These are phyloP conservation scores for Gnomoniopsis sp. DNA, from an alignment of 2,329 filamentous ascomycete genomes.

Conservation along the genomic window DNA sequence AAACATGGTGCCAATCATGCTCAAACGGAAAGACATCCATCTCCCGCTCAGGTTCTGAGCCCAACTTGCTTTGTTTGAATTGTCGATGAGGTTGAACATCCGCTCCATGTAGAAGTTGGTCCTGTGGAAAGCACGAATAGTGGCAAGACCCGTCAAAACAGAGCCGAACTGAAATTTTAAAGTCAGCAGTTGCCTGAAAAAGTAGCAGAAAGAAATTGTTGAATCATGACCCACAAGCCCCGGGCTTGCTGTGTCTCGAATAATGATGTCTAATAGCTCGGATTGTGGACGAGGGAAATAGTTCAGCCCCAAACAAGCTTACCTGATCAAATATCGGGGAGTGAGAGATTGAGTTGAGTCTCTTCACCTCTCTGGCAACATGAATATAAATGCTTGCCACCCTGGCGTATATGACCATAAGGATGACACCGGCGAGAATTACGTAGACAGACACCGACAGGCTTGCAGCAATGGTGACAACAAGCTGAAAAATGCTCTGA, in stretches of 20 bases:
- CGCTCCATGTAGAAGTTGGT: conserved; percentile 32
- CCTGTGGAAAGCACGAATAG: conserved; percentile 38
- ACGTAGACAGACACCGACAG: conserved; percentile 32
- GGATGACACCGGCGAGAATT: conserved; percentile 32
- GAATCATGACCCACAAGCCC: too few species aligned
- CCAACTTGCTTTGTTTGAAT: conserved; percentile 30
- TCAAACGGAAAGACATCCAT: conserved; percentile 37
- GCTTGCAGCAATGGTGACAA: conserved; percentile 34
- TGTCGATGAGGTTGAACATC: conserved; percentile 32
- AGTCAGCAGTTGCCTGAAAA: too few species aligned
- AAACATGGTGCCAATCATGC: conserved; percentile 36
- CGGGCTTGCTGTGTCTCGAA: too few species aligned
- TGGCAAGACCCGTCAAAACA: conserved; percentile 36
- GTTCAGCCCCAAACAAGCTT: too few species aligned
- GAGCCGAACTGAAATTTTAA: conserved; percentile 30
- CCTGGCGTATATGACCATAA: conserved; percentile 31
- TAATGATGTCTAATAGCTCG: too few species aligned
- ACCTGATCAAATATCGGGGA: conserved; percentile 37
- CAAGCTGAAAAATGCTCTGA: conserved; percentile 26
- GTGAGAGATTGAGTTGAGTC: conserved; percentile 38
- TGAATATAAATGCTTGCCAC: conserved; percentile 34
- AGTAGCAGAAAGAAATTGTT: too few species aligned
- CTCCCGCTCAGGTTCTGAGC: conserved; percentile 28
- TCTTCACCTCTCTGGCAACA: conserved; percentile 36
- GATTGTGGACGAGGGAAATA: too few species aligned